Base-by-base conservation (phyloP, 768 basidiomycete genomes). In the Rickenella mellea region DNA sequence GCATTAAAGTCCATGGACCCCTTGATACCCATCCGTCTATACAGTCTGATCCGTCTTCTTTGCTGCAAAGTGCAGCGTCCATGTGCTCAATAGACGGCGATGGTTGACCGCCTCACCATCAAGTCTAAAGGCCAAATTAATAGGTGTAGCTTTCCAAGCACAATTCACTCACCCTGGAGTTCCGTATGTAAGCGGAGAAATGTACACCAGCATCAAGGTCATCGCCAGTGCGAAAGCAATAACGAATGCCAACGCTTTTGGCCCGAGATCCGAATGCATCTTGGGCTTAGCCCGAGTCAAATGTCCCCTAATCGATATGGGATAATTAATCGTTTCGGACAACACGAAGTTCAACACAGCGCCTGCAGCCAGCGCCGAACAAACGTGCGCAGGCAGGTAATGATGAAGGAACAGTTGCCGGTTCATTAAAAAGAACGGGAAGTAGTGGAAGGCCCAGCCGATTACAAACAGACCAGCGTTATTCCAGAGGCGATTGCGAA, bases 341-440 rank as follows among this genome's bases (percentile, higher is more conserved):
- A 93, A 62, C 44, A 94, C 71, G 57, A 92, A 97, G 65, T 85
- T 87, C 52, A 98, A 69, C 14, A 96, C 84, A 5, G 90, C 76
- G 31, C 96, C 96, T 29, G 94, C 91, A 44, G 97, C 78, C 44
- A 98, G 71, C 10, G 91, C 83, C 11, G 90, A 93, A 10, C 87
- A 83, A 30, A 99, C 72, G 58, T 99, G 96, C 1, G 94, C 94
- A 11, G 94, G 94, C 3, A 99, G 80, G 60, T 99, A 99, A 61
- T 96, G 93, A 59, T 99, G 96, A 20, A 99, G 68, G 73, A 99
- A 99, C 31, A 93, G 72, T 55, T 99, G 96, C 28, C 96, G 86
- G 55, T 74, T 83, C 90, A 99, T 94, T 21, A 97, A 71, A 80
- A 89, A 99, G 75, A 98, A 99, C 5, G 96, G 96, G 55, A 84